Conservation (phyloP, 2,329 filamentous ascomycete genomes). For the Exutisphaerella laricina region DNA sequence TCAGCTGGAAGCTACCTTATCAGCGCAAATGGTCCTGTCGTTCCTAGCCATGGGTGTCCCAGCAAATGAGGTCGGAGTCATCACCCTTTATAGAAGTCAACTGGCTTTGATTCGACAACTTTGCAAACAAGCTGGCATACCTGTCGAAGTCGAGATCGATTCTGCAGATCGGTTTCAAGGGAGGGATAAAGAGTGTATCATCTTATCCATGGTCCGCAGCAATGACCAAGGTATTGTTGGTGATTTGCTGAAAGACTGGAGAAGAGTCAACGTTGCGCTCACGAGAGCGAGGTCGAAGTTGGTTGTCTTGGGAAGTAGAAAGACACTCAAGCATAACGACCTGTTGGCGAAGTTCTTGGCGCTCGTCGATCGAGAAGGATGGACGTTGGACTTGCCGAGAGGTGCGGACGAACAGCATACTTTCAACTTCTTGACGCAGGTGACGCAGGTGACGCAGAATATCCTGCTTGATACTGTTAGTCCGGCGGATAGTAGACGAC, state of each 20-base stretch:
- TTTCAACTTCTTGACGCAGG: slow-evolving; percentile 26
- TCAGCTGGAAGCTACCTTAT: slow-evolving; percentile 69
- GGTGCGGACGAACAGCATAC: slow-evolving; percentile 21
- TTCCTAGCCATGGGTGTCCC: slow-evolving; percentile 72
- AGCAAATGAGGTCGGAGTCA: slow-evolving; percentile 76
- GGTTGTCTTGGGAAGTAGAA: slow-evolving; percentile 75
- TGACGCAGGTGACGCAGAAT: slow-evolving; percentile 20
- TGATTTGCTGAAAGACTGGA: slow-evolving; percentile 84
- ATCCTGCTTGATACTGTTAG: slow-evolving; percentile 3
- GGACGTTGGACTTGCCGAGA: slow-evolving; percentile 64
- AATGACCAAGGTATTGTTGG: slow-evolving; percentile 82
- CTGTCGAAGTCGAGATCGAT: slow-evolving; percentile 76
- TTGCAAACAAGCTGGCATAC: slow-evolving; percentile 42
- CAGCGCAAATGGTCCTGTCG: slow-evolving; percentile 72
- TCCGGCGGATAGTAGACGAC: slow-evolving; percentile 5
- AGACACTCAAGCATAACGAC: slow-evolving; percentile 66
- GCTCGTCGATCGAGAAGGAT: slow-evolving; percentile 70
- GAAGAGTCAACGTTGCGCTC: slow-evolving; percentile 91
- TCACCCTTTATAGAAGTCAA: slow-evolving; percentile 94
- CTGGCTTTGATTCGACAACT: slow-evolving; percentile 73
- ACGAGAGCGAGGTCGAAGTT: slow-evolving; percentile 90
- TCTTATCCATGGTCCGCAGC: slow-evolving; percentile 80
- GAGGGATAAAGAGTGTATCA: slow-evolving; percentile 86
- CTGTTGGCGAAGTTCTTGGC: slow-evolving; percentile 70
- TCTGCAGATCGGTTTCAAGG: slow-evolving; percentile 97